Percentiles rank a stretch among this genome's conserved stretches.
Evolutionary conservation across 2,329 filamentous ascomycete genomes (phyloP).

Genomic region (Fusarium irregulare): DNA sequence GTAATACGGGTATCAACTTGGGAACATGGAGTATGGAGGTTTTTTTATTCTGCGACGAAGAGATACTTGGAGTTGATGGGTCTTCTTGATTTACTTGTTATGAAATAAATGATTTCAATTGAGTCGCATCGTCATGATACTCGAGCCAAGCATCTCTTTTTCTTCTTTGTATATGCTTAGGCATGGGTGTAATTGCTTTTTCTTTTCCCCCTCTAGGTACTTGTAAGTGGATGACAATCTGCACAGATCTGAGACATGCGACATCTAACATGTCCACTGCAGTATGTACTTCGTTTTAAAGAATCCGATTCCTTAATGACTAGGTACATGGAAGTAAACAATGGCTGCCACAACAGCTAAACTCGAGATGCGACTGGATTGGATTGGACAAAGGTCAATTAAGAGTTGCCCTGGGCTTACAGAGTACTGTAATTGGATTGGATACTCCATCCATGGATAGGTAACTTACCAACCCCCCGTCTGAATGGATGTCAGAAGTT

Average conservation of each 20-base stretch:
- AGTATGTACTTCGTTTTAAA: background rate
- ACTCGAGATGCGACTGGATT: background rate
- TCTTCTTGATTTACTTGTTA: background rate
- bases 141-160: background rate
- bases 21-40: constrained; percentile 13
- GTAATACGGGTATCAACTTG: constrained; percentile 20
- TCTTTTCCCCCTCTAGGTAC: no score
- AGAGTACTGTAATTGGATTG: background rate
- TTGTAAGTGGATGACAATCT: background rate
- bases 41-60: background rate
- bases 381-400: constrained; percentile 28
- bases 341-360: background rate
- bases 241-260: constrained; percentile 25
- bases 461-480: background rate
- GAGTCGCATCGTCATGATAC: background rate
- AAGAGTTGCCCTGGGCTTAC: constrained; percentile 19
- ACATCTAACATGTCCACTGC: background rate
- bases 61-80: constrained; percentile 9
- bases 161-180: background rate
- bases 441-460: background rate
- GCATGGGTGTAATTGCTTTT: background rate
- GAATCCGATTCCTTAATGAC: background rate
- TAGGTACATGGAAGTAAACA: constrained; percentile 1
- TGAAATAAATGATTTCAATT: background rate
- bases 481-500: background rate